Base-by-base conservation (phyloP, 2,329 filamentous ascomycete species). In the Curvularia verruculosa region DNA sequence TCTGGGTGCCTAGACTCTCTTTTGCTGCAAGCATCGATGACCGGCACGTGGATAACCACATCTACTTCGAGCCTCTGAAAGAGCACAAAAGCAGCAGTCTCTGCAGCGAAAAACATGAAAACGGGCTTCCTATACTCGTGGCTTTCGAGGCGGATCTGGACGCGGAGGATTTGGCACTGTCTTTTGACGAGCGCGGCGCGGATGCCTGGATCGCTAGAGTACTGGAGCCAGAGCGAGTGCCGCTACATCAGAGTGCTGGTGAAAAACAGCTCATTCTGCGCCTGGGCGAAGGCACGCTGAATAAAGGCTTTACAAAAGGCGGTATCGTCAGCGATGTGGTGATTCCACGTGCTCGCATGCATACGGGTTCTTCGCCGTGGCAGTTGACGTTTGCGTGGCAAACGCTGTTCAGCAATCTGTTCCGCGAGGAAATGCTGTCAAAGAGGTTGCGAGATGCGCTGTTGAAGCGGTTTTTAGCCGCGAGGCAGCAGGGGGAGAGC, bases 331-430 rank as follows among this genome's bases (percentile, higher is more conserved):
- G 47, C 28, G 50, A 56, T 28, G 24, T 44, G 4, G 1, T 19
- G 12, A 36, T 61, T 8, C 49, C 49, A 8, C 9, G 12, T 29
- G 28, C 28, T 29, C 28, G 12, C 12, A 29, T 29, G 9, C 8
- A 29, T 10, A 29, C 28, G 2, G 28, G 28, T 3, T 29, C 28
- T 10, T 10, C 10, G 10, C 28, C 28, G 2, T 54, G 47, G 37
- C 8, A 44, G 8, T 12, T 61, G 2, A 49, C n/a, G 2, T 49
- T 61, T 36, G 34, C 47, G 8, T 61, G 56, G 53, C 59, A 47
- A 28, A 18, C 7, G 13, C 23, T 52, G 7, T 56, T 61, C 37
- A 52, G 26, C 21, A 15, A 15, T 23, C 28, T 61, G 1, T 52
- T 61, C 26, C 28, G 40, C 0, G 59, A 61, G 28, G 58, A 54